Base-by-base conservation (phyloP, 2,329 filamentous ascomycete genomes). In the Cladophialophora chaetospira region DNA sequence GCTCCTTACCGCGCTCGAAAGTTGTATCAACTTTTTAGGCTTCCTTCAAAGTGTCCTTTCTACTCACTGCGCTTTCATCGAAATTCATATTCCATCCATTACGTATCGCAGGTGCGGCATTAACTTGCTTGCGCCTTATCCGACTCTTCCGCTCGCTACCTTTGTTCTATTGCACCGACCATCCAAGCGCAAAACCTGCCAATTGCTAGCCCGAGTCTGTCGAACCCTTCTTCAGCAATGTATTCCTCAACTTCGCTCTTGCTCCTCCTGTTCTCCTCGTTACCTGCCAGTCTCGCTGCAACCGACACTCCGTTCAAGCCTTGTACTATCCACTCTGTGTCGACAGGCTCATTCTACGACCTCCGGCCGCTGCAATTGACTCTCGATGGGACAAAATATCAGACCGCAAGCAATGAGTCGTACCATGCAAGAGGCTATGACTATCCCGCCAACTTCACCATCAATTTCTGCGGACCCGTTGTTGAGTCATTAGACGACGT, bases 341-440 rank as follows among this genome's bases (percentile, higher is more conserved):
- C 76, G n/a, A 81, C 78, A 10, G 82, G 83, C 55, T 75, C 81
- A 53, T 87, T 84, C 74, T 87, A 85, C 72, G 84, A 87, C 67
- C 75, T 87, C 25, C 84, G 78, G 63, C 74, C 79, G 5, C 77
- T 87, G 62, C 57, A 60, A 19, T 48, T 64, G 31, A 58, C 56
- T 9, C 25, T 51, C 9, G 53, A 59, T 4, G 70, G 85, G 50
- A 73, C 72, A 33, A 77, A 78, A 29, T 79, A 81, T 10, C 69
- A 70, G 51, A 43, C 66, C 38, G 72, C 74, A 53, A 70, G 76
- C 49, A 70, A 72, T 19, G 72, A 74, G 48, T 80, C 77, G 63
- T 80, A 77, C 75, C 74, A 75, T 59, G 72, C 75, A 15, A 73
- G 69, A 61, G 78, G 78, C 3, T 76, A 79, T 58, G 78, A 80